Evolutionary conservation across 2,329 filamentous ascomycete species (phyloP), one percentile per base, ranked within the genome.

Genomic region (Proliferodiscus dingleyae): DNA sequence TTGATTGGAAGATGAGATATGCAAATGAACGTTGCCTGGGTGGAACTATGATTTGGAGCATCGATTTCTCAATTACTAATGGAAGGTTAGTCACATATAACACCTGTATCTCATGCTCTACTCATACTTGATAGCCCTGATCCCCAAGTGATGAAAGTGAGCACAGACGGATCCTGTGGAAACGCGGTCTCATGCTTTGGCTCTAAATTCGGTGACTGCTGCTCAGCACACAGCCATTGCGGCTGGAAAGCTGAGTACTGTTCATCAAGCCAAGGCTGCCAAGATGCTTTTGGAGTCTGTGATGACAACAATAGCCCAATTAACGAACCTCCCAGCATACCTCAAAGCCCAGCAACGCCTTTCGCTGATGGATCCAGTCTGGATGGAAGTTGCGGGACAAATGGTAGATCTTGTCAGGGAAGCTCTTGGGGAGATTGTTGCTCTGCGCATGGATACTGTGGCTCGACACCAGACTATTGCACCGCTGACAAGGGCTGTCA

Each of bases 1-100:
- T 69, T 13, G 51, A 59, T 26, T 23, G 55, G 28, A 69, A 70
- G 50, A 50, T 37, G 11, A 41, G 28, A 1, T 64, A 49, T 43
- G 57, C 57, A 8, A 51, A 61, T 26, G 16, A 49, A 8, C 47
- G 54, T 21, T 65, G 63, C 43, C 32, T 65, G 4, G 57, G 58
- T 11, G 63, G 63, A 1, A 54, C 55, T 5, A 52, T 57, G 37
- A 44, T 56, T 8, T 64, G 59, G 60, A 56, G 57, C 28, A 44
- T 61, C 13, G 62, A 64, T 32, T 50, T 58, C 15, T 28, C 44
- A 19, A 50, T 47, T 30, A 51, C 49, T 5, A 45, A 43, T 49
- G 56, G 56, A 39, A 56, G 46, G 52, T 54, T n/a, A n/a, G n/a
- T n/a, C n/a, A 26, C 16, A 41, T 22, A 41, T 22, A 22, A n/a